phyloP scores from a whole-genome alignment of 768 basidiomycete genomes.

The Terana coerulea region DNA sequence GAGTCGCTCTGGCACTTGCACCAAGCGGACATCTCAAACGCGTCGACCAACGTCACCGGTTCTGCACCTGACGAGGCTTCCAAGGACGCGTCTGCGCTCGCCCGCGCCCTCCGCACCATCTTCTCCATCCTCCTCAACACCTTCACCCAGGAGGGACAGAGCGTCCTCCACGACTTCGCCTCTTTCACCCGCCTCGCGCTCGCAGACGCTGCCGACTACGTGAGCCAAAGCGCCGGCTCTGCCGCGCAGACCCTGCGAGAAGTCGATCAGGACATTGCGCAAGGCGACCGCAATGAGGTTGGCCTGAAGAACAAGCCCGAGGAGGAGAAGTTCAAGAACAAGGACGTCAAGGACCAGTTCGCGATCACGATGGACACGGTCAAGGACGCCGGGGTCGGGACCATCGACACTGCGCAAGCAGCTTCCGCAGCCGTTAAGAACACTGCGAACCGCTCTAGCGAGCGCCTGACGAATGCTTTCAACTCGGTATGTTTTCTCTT shows the following conservation, averaged over 20 bases:
- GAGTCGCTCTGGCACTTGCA: constrained; percentile 62
- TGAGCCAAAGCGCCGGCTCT: constrained; percentile 47
- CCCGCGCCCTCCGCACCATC: constrained; percentile 45
- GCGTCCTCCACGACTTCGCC: constrained; percentile 57
- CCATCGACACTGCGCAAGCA: constrained; percentile 51
- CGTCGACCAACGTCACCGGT: constrained; percentile 28
- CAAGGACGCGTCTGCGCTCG: constrained; percentile 48
- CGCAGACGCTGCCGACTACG: constrained; percentile 59
- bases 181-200: constrained; percentile 62
- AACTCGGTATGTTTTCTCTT: constrained; percentile 37
- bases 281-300: constrained; percentile 53
- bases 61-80: constrained; percentile 37
- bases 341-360: constrained; percentile 51
- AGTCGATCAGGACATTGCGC: constrained; percentile 55
- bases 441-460: constrained; percentile 36
- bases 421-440: constrained; percentile 42
- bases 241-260: constrained; percentile 52
- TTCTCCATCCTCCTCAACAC: constrained; percentile 51
- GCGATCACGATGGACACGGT: constrained; percentile 66
- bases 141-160: constrained; percentile 47
- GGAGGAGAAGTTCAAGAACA: constrained; percentile 37
- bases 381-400: constrained; percentile 52
- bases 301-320: constrained; percentile 50
- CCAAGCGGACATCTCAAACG: constrained; percentile 45
- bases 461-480: constrained; percentile 48